Base-by-base conservation (phyloP, 2,329 filamentous ascomycete species). In the Paecilomyces sp. region DNA sequence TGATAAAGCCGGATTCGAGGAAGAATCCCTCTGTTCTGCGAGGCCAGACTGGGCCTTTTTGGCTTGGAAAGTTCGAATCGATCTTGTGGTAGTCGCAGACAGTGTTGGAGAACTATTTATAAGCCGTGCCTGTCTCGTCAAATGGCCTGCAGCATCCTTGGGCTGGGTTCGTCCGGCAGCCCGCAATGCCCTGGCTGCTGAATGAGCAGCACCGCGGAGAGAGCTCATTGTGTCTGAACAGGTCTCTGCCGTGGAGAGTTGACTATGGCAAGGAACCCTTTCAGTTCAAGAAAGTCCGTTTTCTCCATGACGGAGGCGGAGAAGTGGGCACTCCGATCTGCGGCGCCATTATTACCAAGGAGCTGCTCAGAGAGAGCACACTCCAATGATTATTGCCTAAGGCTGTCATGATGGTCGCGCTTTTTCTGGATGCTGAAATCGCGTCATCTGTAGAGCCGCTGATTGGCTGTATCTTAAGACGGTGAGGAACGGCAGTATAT, bases 1-100 rank as follows among this genome's bases (percentile, higher is more conserved):
- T 0, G 89, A 87, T 81, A 96, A 89, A 65, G 91, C 88, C 3
- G 91, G 90, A 70, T 96, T 96, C 3, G 89, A 90, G 1, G 79
- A 77, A 66, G 64, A 36, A 64, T 63, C 54, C 12, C 34, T 33
- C 36, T 41, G 55, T 5, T 65, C 61, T 8, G 64, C 62, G 11
- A 64, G 30, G 30, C 61, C 60, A 2, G 64, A 63, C 31, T 67
- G 67, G 31, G 61, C 62, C 30, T 60, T 61, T 15, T 62, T 65
- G 18, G 57, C 54, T 24, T 61, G 50, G 22, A 60, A 36, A 18
- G 62, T 63, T 51, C 61, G 65, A 47, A 61, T 60, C 47, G 55
- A 62, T 56, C 28, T 58, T n/a, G 58, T 54, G 12, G 63, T 63
- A n/a, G 61, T 55, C 7, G 58, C 60, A 22, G 61, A 55, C 11